Conservation (phyloP, 2,329 filamentous ascomycete species). For the Tolypocladium paradoxum region DNA sequence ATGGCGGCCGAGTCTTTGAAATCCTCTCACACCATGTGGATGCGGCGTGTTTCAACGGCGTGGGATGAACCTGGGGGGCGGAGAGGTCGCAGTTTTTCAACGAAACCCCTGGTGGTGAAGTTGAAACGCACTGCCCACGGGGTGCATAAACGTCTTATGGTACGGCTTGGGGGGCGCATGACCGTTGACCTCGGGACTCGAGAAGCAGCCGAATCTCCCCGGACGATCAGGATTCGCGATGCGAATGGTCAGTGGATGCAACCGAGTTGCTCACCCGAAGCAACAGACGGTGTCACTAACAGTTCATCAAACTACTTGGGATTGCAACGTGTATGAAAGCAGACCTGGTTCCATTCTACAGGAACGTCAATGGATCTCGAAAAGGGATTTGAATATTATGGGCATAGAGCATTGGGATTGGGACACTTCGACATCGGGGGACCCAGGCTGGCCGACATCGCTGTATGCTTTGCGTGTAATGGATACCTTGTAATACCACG, state of each 20-base stretch:
- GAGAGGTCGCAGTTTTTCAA: not conserved
- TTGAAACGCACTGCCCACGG: not conserved
- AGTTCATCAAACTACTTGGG: not conserved
- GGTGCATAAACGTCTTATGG: not conserved
- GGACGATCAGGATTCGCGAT: not conserved
- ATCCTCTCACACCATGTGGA: not conserved
- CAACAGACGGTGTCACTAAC: not conserved
- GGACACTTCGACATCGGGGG: not conserved
- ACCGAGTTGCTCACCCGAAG: not conserved
- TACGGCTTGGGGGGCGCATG: not conserved
- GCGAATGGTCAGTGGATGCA: not conserved
- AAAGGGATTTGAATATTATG: not conserved
- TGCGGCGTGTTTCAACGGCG: not conserved
- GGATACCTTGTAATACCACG: not conserved
- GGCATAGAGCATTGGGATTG: not conserved
- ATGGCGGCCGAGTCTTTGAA: not conserved
- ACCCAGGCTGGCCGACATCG: not conserved
- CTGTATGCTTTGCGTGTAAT: not conserved
- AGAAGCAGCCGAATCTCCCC: not conserved
- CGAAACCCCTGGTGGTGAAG: not conserved
- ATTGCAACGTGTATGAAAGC: not conserved
- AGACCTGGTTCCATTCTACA: not conserved
- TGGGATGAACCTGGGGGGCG: not conserved
- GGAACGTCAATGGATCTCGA: not conserved
- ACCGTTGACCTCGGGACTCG: not conserved